Evolutionary conservation across 2,329 filamentous ascomycete genomes (phyloP).

Genomic region (Plenodomus lindquistii): DNA sequence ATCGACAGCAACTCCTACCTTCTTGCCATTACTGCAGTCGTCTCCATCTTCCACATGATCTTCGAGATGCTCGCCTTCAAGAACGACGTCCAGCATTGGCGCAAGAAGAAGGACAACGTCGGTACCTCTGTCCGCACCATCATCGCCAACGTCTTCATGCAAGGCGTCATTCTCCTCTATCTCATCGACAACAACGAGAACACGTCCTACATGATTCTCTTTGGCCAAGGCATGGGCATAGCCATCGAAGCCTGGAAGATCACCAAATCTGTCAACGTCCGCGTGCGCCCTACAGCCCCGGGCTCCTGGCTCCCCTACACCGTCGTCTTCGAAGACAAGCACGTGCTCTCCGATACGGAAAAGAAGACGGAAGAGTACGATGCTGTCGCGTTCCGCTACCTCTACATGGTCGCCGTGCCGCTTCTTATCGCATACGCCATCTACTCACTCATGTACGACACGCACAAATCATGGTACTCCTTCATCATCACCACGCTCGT

Average conservation of each 20-base stretch:
- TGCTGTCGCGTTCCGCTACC: slow-evolving; percentile 94
- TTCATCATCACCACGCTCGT: slow-evolving; percentile 95
- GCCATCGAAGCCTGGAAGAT: slow-evolving; percentile 88
- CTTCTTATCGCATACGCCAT: slow-evolving; percentile 84
- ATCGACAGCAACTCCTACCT: slow-evolving; percentile 93
- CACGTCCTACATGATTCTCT: slow-evolving; percentile 98
- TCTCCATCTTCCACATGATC: slow-evolving; percentile 87
- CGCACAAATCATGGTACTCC: slow-evolving; percentile 97
- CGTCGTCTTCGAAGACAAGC: slow-evolving; percentile 91
- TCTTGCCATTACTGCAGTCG: slow-evolving; percentile 79
- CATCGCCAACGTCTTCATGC: slow-evolving; percentile 97
- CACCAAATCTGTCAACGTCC: slow-evolving; percentile 90
- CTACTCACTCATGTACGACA: slow-evolving; percentile 91
- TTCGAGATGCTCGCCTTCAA: slow-evolving; percentile 97
- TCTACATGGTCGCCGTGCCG: slow-evolving; percentile 90
- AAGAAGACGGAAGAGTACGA: slow-evolving; percentile 99
- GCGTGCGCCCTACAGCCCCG: slow-evolving; percentile 69
- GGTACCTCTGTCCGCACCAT: slow-evolving; percentile 96
- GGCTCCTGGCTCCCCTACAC: slow-evolving; percentile 77
- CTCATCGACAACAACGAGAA: slow-evolving; percentile 96
- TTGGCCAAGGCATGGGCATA: slow-evolving; percentile 85
- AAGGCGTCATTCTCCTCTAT: slow-evolving; percentile 92
- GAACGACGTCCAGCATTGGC: slow-evolving; percentile 95
- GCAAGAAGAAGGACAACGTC: slow-evolving; percentile 99
- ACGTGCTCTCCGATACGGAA: slow-evolving; percentile 91